Evolutionary conservation across 2,329 filamentous ascomycete genomes (phyloP), one percentile per base, ranked within the genome.

Genomic region (Pseudogymnoascus sp.): DNA sequence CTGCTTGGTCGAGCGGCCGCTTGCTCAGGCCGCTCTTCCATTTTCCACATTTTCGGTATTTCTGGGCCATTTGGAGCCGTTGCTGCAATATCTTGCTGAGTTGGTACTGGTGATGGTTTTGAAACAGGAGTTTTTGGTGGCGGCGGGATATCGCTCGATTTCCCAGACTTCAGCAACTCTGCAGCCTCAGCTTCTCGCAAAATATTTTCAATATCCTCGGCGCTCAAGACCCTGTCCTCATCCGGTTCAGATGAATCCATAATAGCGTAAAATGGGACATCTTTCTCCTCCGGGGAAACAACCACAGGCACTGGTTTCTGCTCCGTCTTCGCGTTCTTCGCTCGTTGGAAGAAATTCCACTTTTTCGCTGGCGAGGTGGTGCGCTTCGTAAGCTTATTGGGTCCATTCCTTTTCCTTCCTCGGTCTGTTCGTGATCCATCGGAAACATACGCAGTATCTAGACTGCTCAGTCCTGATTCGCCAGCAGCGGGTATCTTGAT

Each of bases 301-400:
- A 81, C 77, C 2, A 80, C 79, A 0, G 79, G 70, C n/a, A 83
- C 76, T 1, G 74, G 8, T 21, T 59, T 55, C 63, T 1, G 49
- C 41, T 18, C 70, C 60, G 1, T 49, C 25, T 38, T 63, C 55
- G 16, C 62, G 31, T 73, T 78, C 31, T 83, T 81, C 0, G 81
- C 81, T 55, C 83, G 78, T 59, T 84, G 79, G 67, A 88, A 88
- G 11, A 87, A 71, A 65, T 86, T 87, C 85, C 85, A 88, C 67
- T 82, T 86, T 6, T 81, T 79, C 23, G 49, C 49, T 55, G 71
- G 71, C 18, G 84, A 83, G 25, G 82, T 80, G 1, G 79, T 71
- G 61, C 79, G 78, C 71, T 85, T 87, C 21, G 79, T 77, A 21
- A 84, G 72, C 71, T 86, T 87, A 72, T 81, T 86, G 0, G 81